A percentile compares a stretch with the other conserved stretches of the same genome.
phyloP scores from a whole-genome alignment of 164 flowering plant genomes.

The Magnolia kwangsiensis region DNA sequence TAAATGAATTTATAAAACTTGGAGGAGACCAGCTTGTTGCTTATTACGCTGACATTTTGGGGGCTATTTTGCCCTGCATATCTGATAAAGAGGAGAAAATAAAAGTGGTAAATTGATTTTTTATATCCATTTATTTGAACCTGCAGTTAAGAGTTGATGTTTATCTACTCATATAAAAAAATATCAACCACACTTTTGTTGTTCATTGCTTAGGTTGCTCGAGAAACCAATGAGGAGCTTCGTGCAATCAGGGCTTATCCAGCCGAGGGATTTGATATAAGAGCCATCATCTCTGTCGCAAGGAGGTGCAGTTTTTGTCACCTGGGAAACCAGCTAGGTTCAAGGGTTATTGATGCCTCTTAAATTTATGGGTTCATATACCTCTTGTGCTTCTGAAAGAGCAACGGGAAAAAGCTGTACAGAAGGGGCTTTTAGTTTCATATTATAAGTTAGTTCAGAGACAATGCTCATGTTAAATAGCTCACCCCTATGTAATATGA shows the following conservation, averaged over 20 bases:
- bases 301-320: constrained; percentile 61
- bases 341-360: constrained; percentile 20
- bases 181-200: neutral
- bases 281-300: constrained; percentile 82
- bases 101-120: constrained; percentile 60
- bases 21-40: constrained; percentile 97
- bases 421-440: neutral
- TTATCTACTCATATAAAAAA: neutral
- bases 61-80: constrained; percentile 92
- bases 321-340: constrained; percentile 25
- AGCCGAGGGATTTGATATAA: constrained; percentile 84
- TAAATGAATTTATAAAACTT: constrained; percentile 94
- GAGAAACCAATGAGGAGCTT: constrained; percentile 95
- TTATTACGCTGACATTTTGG: constrained; percentile 85
- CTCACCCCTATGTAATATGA: constrained; percentile 2
- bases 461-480: constrained; percentile 5
- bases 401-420: constrained; percentile 3
- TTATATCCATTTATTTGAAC: neutral
- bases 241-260: constrained; percentile 72
- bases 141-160: neutral
- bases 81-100: constrained; percentile 97
- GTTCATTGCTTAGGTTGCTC: constrained; percentile 68
- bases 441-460: neutral
- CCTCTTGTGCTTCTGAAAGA: constrained; percentile 13
- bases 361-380: constrained; percentile 14